Percentiles rank a stretch among this genome's conserved stretches.
These are phyloP conservation scores for Condylostoma magnum DNA, from an alignment of 169 alveolate genomes.

Conservation along the genomic window DNA sequence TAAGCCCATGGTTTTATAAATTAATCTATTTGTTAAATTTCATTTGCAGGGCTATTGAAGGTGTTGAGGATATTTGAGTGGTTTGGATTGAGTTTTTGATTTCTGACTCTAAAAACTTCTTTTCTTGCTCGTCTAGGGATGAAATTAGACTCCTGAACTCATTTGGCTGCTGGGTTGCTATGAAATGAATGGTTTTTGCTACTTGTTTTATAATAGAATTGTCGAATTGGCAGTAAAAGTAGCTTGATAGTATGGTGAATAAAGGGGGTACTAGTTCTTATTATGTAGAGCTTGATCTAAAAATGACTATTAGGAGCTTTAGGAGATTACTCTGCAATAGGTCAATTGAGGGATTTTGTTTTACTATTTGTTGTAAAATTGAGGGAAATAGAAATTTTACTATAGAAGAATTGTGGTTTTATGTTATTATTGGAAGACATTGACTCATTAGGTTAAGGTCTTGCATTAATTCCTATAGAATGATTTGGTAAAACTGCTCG, in stretches of 20 bases:
- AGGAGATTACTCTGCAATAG: neutral
- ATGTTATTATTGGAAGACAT: neutral
- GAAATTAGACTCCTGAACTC: neutral
- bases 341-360: neutral
- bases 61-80: neutral
- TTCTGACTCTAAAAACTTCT: conserved; percentile 20
- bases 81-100: neutral
- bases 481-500: neutral
- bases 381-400: neutral
- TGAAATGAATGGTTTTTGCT: neutral
- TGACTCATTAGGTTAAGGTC: neutral
- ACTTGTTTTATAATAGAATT: neutral
- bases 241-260: neutral
- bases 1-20: too few relatives aligned
- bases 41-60: conserved; percentile 15
- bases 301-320: neutral
- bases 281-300: neutral
- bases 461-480: neutral
- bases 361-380: neutral
- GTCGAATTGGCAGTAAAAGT: neutral
- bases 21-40: too few relatives aligned
- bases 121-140: neutral
- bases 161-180: neutral
- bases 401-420: neutral
- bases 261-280: neutral